These are phyloP conservation scores for Jaapia argillacea DNA, from an alignment of 768 basidiomycete genomes.

Conservation along the genomic window DNA sequence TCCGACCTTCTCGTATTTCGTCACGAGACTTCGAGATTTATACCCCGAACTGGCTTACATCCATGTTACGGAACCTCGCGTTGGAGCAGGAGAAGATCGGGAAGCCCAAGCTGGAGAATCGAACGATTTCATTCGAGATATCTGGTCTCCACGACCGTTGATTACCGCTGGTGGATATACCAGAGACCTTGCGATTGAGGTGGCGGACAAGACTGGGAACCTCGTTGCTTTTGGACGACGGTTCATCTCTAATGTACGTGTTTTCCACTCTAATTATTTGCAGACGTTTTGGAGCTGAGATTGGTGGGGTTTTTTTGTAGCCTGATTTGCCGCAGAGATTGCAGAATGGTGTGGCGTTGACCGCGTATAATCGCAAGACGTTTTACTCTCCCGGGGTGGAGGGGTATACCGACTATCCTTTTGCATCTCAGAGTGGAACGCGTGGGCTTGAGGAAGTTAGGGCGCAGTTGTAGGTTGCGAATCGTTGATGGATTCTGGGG, in stretches of 20 bases:
- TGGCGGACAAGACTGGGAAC: slow-evolving; percentile 8
- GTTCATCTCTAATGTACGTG: slow-evolving; percentile 15
- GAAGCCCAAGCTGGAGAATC: slow-evolving; percentile 1
- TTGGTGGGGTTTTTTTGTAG: too few relatives aligned
- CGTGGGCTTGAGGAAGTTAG: too few relatives aligned
- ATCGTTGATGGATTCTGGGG: too few relatives aligned
- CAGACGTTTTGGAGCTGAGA: too few relatives aligned
- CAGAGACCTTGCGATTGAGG: slow-evolving; percentile 8
- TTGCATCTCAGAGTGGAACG: too few relatives aligned
- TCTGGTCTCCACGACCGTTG: slow-evolving; percentile 10
- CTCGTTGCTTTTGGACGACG: slow-evolving; percentile 13
- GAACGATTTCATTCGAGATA: slow-evolving; percentile 7
- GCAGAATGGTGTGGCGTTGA: slow-evolving; percentile 6
- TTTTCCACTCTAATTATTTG: too few relatives aligned
- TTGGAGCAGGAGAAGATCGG: background rate
- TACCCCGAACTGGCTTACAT: slow-evolving; percentile 23
- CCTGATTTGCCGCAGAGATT: slow-evolving; percentile 10
- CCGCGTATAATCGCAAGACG: slow-evolving; percentile 5
- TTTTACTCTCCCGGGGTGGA: slow-evolving; percentile 4
- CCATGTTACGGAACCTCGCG: too few relatives aligned
- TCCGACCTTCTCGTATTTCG: slow-evolving; percentile 16
- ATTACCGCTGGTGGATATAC: slow-evolving; percentile 11
- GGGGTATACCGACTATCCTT: too few relatives aligned
- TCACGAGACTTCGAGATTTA: slow-evolving; percentile 8
- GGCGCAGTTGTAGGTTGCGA: too few relatives aligned